A percentile compares a stretch with the other conserved stretches of the same genome.
Evolutionary conservation across 345 rosid species (phyloP).

Genomic region (Psidium friedrichsthalianum): DNA sequence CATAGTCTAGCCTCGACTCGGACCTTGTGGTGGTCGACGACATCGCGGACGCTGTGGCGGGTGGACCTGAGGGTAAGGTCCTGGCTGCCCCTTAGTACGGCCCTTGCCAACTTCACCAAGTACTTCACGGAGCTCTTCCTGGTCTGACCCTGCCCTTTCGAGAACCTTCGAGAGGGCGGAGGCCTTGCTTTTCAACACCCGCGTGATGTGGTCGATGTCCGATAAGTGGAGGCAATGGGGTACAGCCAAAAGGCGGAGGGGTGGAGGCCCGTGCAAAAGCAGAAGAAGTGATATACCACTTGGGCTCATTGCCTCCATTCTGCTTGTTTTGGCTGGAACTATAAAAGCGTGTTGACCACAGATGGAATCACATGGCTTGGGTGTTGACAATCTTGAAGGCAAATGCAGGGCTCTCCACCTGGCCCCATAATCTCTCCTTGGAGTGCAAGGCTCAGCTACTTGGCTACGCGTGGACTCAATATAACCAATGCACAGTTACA

Average conservation of each 20-base stretch:
- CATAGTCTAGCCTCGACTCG: slow-evolving; percentile 34
- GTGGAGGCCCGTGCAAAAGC: slow-evolving; percentile 48
- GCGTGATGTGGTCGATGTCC: slow-evolving; percentile 38
- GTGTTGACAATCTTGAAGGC: slow-evolving; percentile 40
- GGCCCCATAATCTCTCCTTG: slow-evolving; percentile 48
- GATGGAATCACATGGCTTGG: slow-evolving; percentile 55
- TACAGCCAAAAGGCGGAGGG: slow-evolving; percentile 35
- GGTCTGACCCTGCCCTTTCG: slow-evolving; percentile 19
- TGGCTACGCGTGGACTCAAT: slow-evolving; percentile 43
- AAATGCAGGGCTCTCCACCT: slow-evolving; percentile 36
- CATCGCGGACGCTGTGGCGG: slow-evolving; percentile 30
- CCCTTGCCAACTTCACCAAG: slow-evolving; percentile 30
- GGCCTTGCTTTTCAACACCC: slow-evolving; percentile 38
- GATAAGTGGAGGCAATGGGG: slow-evolving; percentile 36
- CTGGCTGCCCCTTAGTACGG: slow-evolving; percentile 41
- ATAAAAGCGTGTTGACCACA: slow-evolving; percentile 38
- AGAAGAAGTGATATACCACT: slow-evolving; percentile 37
- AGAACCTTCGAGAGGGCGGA: slow-evolving; percentile 20
- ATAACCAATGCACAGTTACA: slow-evolving; percentile 34
- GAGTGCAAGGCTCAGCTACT: slow-evolving; percentile 53
- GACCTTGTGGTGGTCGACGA: slow-evolving; percentile 45
- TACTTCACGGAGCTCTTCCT: slow-evolving; percentile 29
- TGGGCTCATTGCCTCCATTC: slow-evolving; percentile 48
- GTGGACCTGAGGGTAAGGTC: slow-evolving; percentile 34
- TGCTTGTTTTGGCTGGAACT: slow-evolving; percentile 44